These are phyloP conservation scores for Candida maesae DNA, from an alignment of 805 yeast genomes.

Conservation along the genomic window DNA sequence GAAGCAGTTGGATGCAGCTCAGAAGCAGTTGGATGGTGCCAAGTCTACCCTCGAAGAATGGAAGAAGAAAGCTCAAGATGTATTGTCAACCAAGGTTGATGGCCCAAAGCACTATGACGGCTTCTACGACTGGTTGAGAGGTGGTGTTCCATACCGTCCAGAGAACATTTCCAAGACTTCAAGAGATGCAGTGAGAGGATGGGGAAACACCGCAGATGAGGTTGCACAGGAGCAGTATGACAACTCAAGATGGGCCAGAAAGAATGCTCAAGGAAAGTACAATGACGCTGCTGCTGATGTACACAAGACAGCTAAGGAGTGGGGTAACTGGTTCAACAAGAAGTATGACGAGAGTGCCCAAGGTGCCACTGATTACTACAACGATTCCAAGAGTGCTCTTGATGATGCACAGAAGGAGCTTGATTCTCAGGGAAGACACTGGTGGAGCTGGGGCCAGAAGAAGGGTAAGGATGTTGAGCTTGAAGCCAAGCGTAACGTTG, in stretches of 20 bases:
- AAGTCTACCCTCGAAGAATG: constrained; percentile 14
- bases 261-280: constrained; percentile 4
- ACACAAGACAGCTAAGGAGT: constrained; percentile 15
- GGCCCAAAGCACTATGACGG: constrained; percentile 9
- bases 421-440: constrained; percentile 29
- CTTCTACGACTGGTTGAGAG: constrained; percentile 28
- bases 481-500: constrained; percentile 30
- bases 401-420: constrained; percentile 34
- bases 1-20: constrained; percentile 23
- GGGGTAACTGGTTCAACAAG: constrained; percentile 24
- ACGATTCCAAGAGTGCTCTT: constrained; percentile 31
- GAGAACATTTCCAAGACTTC: constrained; percentile 30
- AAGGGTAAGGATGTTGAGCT: constrained; percentile 32
- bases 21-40: constrained; percentile 20
- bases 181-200: constrained; percentile 37
- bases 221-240: constrained; percentile 40
- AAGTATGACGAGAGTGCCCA: constrained; percentile 22
- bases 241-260: constrained; percentile 11
- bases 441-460: constrained; percentile 39
- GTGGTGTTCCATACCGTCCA: constrained; percentile 20
- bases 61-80: constrained; percentile 18
- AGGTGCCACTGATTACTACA: constrained; percentile 27
- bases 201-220: constrained; percentile 43
- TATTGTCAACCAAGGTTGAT: constrained; percentile 8
- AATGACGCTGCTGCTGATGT: constrained; percentile 5